Percentiles rank a stretch among this genome's conserved stretches.
These are phyloP conservation scores for Rosa persica DNA, from an alignment of 306 rosid genomes.

Conservation along the genomic window DNA sequence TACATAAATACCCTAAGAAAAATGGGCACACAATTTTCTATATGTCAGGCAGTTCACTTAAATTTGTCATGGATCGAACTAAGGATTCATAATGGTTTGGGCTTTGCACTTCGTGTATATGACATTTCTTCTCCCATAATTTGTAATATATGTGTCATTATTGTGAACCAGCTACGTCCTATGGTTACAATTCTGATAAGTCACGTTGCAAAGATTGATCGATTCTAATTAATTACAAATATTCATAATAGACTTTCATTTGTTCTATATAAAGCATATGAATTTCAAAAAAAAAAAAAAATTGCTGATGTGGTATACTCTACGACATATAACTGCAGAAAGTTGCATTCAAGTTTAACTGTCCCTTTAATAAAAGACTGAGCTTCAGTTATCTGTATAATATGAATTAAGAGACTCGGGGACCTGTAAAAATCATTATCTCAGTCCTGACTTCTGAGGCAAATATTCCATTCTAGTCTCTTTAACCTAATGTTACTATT, in stretches of 20 bases:
- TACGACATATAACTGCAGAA: not conserved
- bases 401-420: not conserved
- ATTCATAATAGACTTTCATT: not conserved
- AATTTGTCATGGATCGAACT: too few relatives aligned
- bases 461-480: not conserved
- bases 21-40: not conserved
- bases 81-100: not conserved
- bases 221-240: not conserved
- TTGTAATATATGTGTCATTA: not conserved
- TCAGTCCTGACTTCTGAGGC: not conserved
- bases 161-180: not conserved
- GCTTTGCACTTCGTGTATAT: not conserved
- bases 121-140: not conserved
- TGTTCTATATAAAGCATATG: not conserved
- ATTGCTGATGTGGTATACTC: not conserved
- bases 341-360: slow-evolving; percentile 6
- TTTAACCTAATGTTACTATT: not conserved
- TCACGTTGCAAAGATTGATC: not conserved
- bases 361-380: not conserved
- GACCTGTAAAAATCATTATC: not conserved
- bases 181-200: not conserved
- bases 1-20: not conserved
- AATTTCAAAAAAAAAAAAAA: not conserved
- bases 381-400: not conserved
- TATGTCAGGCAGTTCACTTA: not conserved